Base-by-base conservation (phyloP, 345 rosid species). In the Raphanus sativus region DNA sequence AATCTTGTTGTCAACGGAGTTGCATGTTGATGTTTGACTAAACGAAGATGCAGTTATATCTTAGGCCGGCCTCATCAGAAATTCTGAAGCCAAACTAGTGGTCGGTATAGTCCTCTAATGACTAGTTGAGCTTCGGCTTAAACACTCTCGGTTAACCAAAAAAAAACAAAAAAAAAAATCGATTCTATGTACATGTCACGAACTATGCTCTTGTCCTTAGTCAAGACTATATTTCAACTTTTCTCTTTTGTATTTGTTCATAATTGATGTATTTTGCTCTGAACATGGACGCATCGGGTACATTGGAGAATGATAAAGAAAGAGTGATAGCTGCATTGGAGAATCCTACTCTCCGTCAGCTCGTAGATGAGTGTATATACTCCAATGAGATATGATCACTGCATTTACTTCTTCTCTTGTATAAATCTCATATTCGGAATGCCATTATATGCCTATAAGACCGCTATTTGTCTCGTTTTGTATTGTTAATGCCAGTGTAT, bases 301-400 rank as follows among this genome's bases (percentile, higher is more conserved):
- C 45, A 8, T 65, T 10, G 83, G 67, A 89, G 83, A 93, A 91
- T 69, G 98, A 93, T 70, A 93, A 93, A 78, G 95, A 93, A 82
- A 82, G 97, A 82, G 90, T 91, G 56, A 91, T 89, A 6, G 97
- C 97, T 32, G 93, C 97, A 5, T 70, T 93, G 79, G 93, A 93
- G 88, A 93, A 89, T 82, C 91, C 97, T 61, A 91, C 88, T 83
- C 95, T 93, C 67, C 91, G 97, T 62, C 95, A 93, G 80, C 95
- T 93, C n/a, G 95, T 93, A 42, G 97, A 93, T 33, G 98, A 89
- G 80, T 91, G 97, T 82, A 93, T 93, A 78, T 86, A 84, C 83
- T 89, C 97, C 66, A 81, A 82, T 62, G 98, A 91, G 82, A 88
- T 93, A 34, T 91, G 77, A 87, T 36, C 70, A 10, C 24, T 75